Evolutionary conservation across 139 green algal genomes (phyloP).

Genomic region (Tetraselmis chui): DNA sequence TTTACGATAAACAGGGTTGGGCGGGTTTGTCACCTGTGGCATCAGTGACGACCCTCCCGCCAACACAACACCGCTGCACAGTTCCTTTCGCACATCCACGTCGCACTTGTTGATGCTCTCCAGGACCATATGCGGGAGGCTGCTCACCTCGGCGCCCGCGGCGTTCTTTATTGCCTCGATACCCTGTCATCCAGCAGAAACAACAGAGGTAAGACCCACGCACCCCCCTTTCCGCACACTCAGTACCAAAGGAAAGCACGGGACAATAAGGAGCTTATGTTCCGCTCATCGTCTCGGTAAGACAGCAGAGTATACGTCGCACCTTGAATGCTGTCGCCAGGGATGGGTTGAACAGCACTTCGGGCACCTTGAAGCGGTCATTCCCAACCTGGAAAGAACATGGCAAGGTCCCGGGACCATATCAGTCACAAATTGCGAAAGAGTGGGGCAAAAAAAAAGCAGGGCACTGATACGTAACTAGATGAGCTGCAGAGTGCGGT

Average conservation of each 20-base stretch:
- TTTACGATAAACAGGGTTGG: constrained; percentile 25
- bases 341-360: constrained; percentile 69
- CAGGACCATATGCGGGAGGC: constrained; percentile 47
- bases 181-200: neutral
- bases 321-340: constrained; percentile 9
- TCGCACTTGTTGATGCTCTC: constrained; percentile 75
- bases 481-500: too few relatives aligned
- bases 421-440: too few relatives aligned
- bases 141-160: constrained; percentile 10
- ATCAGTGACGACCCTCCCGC: constrained; percentile 30
- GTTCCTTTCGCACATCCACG: constrained; percentile 78
- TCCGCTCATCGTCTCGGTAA: too few relatives aligned
- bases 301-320: neutral
- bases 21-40: neutral
- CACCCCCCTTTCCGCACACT: too few relatives aligned
- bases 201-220: neutral
- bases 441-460: too few relatives aligned
- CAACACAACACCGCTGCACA: constrained; percentile 72
- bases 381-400: constrained; percentile 74
- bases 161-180: neutral
- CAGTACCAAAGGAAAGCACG: too few relatives aligned
- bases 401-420: too few relatives aligned
- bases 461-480: too few relatives aligned
- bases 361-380: constrained; percentile 74
- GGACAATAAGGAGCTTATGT: too few relatives aligned